phyloP scores from a whole-genome alignment of 2,329 filamentous ascomycete species.

The Cladosporium sp. region DNA sequence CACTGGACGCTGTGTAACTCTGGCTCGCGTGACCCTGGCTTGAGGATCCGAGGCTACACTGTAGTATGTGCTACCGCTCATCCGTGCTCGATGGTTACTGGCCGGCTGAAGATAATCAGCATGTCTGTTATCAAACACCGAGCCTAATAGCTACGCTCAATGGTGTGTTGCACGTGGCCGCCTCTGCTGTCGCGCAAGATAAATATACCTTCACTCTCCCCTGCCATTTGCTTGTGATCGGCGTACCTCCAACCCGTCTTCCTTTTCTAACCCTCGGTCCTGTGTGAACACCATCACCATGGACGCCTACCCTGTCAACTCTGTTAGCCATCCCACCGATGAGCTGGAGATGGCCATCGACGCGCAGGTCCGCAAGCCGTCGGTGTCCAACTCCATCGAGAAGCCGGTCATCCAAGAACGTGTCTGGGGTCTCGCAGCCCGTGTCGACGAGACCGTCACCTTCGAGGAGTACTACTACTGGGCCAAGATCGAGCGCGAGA shows the following conservation, averaged over 20 bases:
- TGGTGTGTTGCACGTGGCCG: neutral
- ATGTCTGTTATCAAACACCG: neutral
- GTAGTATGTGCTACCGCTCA: neutral
- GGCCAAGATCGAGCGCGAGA: slow-evolving; percentile 21
- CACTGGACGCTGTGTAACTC: neutral
- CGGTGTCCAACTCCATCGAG: neutral
- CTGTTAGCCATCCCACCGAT: slow-evolving; percentile 4
- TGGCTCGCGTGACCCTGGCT: neutral
- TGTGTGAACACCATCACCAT: neutral
- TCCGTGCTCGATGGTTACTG: neutral
- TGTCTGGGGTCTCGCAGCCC: slow-evolving; percentile 17
- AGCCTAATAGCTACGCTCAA: neutral
- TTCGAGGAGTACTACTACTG: slow-evolving; percentile 26
- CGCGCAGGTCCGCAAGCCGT: slow-evolving; percentile 6
- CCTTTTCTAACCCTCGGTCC: neutral
- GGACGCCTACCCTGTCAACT: slow-evolving; percentile 7
- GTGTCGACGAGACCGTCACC: slow-evolving; percentile 19
- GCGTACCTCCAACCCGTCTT: neutral
- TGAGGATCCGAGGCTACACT: neutral
- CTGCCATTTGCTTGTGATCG: neutral
- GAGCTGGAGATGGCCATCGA: slow-evolving; percentile 9
- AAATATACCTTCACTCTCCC: neutral
- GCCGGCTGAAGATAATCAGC: neutral
- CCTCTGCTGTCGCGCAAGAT: neutral
- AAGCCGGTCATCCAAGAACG: slow-evolving; percentile 14